Evolutionary conservation across 371 early-diverging fungal genomes (phyloP).

Genomic region (Apophysomyces ossiformis): DNA sequence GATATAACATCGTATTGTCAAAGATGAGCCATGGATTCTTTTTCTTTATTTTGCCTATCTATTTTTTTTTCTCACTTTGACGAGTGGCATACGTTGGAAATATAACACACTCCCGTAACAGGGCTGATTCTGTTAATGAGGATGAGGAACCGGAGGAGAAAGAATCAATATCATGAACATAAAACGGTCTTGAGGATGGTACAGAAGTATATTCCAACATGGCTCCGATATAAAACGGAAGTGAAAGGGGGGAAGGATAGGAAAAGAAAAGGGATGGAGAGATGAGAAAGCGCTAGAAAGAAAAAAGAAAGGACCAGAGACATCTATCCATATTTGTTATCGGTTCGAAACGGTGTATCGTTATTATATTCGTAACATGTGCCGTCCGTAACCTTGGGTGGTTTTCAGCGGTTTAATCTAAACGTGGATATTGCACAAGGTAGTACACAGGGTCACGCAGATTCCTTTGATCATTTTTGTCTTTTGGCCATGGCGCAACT

Average conservation of each 20-base stretch:
- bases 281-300: background rate
- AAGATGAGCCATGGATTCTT: background rate
- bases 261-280: background rate
- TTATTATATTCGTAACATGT: slow-evolving; percentile 10
- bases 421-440: slow-evolving; percentile 7
- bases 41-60: background rate
- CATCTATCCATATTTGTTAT: background rate
- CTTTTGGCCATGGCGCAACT: slow-evolving; percentile 9
- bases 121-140: background rate
- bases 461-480: background rate
- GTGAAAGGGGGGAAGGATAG: background rate
- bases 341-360: slow-evolving; percentile 5
- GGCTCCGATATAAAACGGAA: background rate
- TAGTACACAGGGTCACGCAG: slow-evolving; percentile 6
- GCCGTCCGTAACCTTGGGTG: slow-evolving; percentile 7
- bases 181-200: background rate
- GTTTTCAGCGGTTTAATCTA: background rate
- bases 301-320: background rate
- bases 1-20: slow-evolving; percentile 10
- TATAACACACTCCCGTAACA: slow-evolving; percentile 22
- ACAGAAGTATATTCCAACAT: background rate
- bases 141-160: background rate
- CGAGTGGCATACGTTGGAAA: slow-evolving; percentile 35
- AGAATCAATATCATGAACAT: slow-evolving; percentile 2
- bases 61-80: slow-evolving; percentile 17